Evolutionary conservation across 164 flowering plant species (phyloP), one percentile per base, ranked within the genome.

Genomic region (Santalum album): DNA sequence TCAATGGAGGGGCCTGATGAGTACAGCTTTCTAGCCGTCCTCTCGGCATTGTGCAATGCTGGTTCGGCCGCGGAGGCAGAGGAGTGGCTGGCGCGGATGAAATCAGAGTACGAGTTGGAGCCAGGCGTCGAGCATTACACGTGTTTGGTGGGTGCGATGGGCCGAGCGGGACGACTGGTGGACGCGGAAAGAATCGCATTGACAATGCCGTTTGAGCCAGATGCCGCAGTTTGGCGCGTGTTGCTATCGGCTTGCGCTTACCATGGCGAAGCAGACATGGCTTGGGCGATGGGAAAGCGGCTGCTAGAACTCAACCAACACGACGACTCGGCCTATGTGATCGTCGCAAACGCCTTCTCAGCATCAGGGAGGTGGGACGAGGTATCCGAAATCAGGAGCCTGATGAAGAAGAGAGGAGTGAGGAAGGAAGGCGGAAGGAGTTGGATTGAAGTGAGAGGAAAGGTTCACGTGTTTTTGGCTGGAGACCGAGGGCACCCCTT

Each of bases 51-150:
- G 20, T 63, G 60, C 55, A 87, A 84, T 68, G 73, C 75, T 0
- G 82, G 90, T 24, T 70, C 65, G 40, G 76, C 42, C 22, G 40
- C 0, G 21, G 82, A 81, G 56, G 68, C 71, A 1, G 69, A 73
- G 27, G 6, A 12, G 20, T 81, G 82, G 87, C 48, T 87, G n/a
- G 27, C 34, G 6, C 54, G 60, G 57, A 84, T 84, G 92, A 69
- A 32, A 35, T 20, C 18, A 2, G 67, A 71, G 0, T 76, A 73
- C 58, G 74, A 68, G 16, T 24, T 87, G 47, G 74, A 71, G 19
- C 90, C 96, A 0, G 57, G 65, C 25, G 52, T 82, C 5, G 82
- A 81, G 74, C 96, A 82, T 62, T 84, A 79, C 62, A 84, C 87
- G 1, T 81, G 96, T 53, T 65, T 87, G 50, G 64, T 84, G n/a